Evolutionary conservation across 2,329 filamentous ascomycete genomes (phyloP), one percentile per base, ranked within the genome.

Genomic region (Botrytis sinoallii): DNA sequence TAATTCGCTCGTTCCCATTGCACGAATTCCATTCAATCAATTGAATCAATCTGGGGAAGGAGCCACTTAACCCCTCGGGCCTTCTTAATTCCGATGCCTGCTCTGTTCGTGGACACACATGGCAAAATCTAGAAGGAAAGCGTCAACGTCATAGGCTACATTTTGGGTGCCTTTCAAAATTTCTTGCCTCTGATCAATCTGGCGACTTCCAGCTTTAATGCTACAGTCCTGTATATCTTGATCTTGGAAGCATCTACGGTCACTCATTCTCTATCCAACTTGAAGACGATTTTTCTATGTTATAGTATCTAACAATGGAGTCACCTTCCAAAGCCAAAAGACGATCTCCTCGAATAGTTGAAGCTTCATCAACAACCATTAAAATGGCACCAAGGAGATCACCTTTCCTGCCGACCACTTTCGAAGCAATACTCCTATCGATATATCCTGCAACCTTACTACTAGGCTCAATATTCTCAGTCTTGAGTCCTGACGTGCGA

Each of bases 391-490:
- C 76, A 20, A 75, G 77, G 73, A 77, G 75, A 70, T 78, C 86
- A 52, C 91, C 92, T 4, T 89, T 88, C 82, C 85, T 94, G 4
- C 93, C 92, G 7, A 94, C 92, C 3, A 85, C 87, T 14, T 85
- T 91, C 79, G 93, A 97, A 81, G 83, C 86, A 38, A 78, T 88
- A 73, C 84, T 91, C 35, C 87, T 97, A 4, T 77, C 84, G 68
- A 84, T 93, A 75, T 98, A 97, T 84, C 95, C 95, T 6, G 78
- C 85, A 40, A 91, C 95, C 10, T 90, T 99, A 74, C 76, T 94
- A 72, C 88, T 97, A 77, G 96, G 96, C 77, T 92, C 93, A 42
- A 80, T 97, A 77, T 98, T 93, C 86, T 91, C 92, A 64, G 84
- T 89, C 52, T 83, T 98, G 70, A 95, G 94, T 29, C 94, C 94